Base-by-base conservation (phyloP, 306 rosid species). In the Betula pendula region DNA sequence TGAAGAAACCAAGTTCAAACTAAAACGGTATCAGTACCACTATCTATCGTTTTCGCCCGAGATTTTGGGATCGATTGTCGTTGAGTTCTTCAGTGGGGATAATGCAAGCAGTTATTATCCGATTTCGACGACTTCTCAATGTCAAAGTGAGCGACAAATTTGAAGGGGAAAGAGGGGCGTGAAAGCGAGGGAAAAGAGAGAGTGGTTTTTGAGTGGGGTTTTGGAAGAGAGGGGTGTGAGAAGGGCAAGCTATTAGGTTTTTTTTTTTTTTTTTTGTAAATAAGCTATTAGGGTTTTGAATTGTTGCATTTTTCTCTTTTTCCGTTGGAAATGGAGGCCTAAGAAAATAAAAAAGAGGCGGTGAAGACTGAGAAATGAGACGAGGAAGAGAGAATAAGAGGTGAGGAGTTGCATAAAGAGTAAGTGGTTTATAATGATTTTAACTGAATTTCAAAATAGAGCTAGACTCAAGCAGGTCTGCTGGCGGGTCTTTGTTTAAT, bases 271-370 rank as follows among this genome's bases (percentile, higher is more conserved):
- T n/a, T n/a, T n/a, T n/a, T n/a, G n/a, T n/a, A n/a, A n/a, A n/a
- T n/a, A n/a, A n/a, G n/a, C n/a, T n/a, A n/a, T n/a, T n/a, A n/a
- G n/a, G n/a, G n/a, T n/a, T n/a, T n/a, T n/a, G n/a, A n/a, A n/a
- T n/a, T n/a, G n/a, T n/a, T 33, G 82, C 89, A 89, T 86, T 72
- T 51, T 72, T n/a, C 35, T 7, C 68, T 38, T 19, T 71, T 12
- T 14, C 27, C 35, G 13, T 20, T 24, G 14, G 24, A 29, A 20
- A 29, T n/a, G 44, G 20, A 9, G 45, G 6, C 6, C 14, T 16
- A 40, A 38, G 5, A 66, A 35, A 38, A 33, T 8, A 3, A 20
- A 8, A 44, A 42, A 42, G 56, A 48, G 14, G 55, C 31, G 8
- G 55, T 8, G 35, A 47, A 47, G 9, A 15, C 13, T 2, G 55